These are phyloP conservation scores for Rauvolfia tetraphylla DNA, from an alignment of 257 asterid genomes.

Conservation along the genomic window DNA sequence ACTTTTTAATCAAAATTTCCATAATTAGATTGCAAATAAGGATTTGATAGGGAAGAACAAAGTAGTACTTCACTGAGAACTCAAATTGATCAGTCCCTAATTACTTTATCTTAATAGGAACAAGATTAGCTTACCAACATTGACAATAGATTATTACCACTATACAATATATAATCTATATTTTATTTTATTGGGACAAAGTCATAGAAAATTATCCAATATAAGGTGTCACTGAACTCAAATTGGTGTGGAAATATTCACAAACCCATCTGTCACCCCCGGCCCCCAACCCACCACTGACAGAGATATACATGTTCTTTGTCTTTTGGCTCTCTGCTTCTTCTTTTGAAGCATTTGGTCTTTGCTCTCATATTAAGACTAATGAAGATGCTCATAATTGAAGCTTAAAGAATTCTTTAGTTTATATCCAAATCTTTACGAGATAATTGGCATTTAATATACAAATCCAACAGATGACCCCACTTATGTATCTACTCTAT, in stretches of 20 bases:
- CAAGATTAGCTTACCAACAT: neutral
- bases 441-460: neutral
- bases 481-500: neutral
- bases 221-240: neutral
- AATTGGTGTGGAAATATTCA: neutral
- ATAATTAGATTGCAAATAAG: too few species aligned
- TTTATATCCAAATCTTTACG: neutral
- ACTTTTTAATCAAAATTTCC: too few species aligned
- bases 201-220: neutral
- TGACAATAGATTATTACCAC: neutral
- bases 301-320: neutral
- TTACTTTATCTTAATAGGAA: conserved; percentile 2
- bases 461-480: too few species aligned
- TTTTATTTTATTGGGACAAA: neutral
- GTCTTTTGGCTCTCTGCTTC: neutral
- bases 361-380: neutral
- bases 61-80: neutral
- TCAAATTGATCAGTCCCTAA: neutral
- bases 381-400: neutral
- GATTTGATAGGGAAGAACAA: neutral
- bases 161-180: neutral
- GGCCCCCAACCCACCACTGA: neutral
- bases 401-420: neutral
- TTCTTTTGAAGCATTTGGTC: neutral
- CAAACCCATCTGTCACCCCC: conserved; percentile 4